Conservation (phyloP, 176 grass and related monocot species). For the Aegilops umbellulata region DNA sequence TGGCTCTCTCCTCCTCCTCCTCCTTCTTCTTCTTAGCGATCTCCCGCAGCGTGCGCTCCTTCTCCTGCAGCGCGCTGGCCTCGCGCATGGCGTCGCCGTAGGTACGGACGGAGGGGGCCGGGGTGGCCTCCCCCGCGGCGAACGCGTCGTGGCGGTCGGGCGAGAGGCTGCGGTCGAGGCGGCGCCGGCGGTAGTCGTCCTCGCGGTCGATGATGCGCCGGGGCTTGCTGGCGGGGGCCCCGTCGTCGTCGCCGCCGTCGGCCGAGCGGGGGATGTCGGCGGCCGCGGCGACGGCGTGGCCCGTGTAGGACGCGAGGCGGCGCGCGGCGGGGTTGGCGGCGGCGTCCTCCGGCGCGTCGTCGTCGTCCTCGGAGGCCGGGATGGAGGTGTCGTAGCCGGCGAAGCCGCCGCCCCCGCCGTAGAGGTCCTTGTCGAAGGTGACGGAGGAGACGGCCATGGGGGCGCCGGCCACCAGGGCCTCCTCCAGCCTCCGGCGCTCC, state of each 20-base stretch:
- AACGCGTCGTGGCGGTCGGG: constrained; percentile 87
- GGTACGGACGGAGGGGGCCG: constrained; percentile 73
- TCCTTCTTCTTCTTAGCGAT: constrained; percentile 81
- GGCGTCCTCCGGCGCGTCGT: constrained; percentile 33
- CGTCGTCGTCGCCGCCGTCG: constrained; percentile 40
- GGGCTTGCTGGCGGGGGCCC: constrained; percentile 39
- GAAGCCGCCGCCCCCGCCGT: constrained; percentile 64
- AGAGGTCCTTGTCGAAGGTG: constrained; percentile 90
- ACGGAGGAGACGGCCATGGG: constrained; percentile 57
- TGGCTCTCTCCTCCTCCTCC: constrained; percentile 57
- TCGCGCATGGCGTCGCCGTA: constrained; percentile 83
- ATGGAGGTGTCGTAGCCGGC: constrained; percentile 91
- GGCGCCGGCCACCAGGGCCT: constrained; percentile 26
- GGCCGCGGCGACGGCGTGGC: not conserved
- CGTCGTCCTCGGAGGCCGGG: constrained; percentile 76
- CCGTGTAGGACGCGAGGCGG: not conserved
- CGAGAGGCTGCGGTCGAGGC: constrained; percentile 63
- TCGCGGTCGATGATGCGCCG: constrained; percentile 84
- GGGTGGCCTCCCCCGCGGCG: constrained; percentile 70
- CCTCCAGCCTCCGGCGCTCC: constrained; percentile 79
- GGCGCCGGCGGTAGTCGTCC: constrained; percentile 71
- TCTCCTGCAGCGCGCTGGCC: constrained; percentile 52
- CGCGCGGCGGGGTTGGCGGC: not conserved
- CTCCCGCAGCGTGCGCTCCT: constrained; percentile 68
- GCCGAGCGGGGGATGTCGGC: not conserved